These are phyloP conservation scores for Cyclotella atomus DNA, from an alignment of 108 stramenopile genomes.

Conservation along the genomic window DNA sequence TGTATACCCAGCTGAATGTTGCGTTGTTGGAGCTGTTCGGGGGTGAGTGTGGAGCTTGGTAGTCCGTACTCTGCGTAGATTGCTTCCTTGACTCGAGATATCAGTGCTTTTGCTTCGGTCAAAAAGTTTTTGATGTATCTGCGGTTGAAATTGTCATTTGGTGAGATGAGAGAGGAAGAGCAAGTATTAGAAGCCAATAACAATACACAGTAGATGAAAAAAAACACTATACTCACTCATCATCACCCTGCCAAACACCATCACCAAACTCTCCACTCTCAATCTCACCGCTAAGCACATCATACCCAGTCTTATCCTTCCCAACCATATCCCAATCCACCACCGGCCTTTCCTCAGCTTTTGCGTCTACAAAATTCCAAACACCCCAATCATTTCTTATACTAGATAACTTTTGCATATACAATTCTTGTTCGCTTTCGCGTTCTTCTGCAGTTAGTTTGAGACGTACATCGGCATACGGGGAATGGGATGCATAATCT, in stretches of 20 bases:
- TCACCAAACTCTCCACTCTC: constrained; percentile 37
- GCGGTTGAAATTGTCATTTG: too few relatives aligned
- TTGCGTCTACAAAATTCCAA: constrained; percentile 35
- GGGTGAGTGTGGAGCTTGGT: constrained; percentile 12
- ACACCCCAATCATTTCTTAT: constrained; percentile 31
- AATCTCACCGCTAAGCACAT: constrained; percentile 40
- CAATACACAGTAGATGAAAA: background rate
- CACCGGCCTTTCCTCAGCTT: constrained; percentile 16
- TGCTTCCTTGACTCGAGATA: constrained; percentile 63
- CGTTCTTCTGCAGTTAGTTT: constrained; percentile 30
- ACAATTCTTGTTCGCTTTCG: constrained; percentile 8
- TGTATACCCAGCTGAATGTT: constrained; percentile 15
- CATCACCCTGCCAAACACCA: constrained; percentile 74
- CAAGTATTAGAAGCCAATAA: too few relatives aligned
- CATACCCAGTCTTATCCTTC: constrained; percentile 2
- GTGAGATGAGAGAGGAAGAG: too few relatives aligned
- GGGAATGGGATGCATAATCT: constrained; percentile 16
- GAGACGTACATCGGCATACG: constrained; percentile 38
- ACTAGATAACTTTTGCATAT: constrained; percentile 10
- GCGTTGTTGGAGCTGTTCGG: constrained; percentile 8
- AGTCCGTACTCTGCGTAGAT: constrained; percentile 77
- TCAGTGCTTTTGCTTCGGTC: constrained; percentile 51
- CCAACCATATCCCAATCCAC: constrained; percentile 25
- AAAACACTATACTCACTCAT: constrained; percentile 18
- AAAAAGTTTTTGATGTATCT: constrained; percentile 57